Conservation (phyloP, 139 green algal genomes). For the Closterium sp. region DNA sequence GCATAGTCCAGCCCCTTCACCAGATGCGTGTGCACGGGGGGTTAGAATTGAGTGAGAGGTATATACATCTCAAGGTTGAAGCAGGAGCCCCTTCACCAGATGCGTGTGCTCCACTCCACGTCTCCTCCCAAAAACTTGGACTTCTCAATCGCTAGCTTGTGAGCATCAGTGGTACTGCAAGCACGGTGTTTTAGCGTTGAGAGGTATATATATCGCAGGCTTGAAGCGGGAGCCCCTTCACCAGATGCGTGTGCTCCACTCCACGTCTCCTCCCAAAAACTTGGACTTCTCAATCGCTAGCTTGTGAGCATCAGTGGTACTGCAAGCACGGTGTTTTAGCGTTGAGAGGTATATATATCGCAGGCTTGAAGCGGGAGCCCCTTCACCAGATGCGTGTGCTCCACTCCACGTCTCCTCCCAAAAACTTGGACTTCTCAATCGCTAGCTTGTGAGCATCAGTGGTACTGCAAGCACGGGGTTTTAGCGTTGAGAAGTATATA, state of each 20-base stretch:
- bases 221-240: no score
- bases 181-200: background rate
- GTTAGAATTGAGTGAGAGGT: no score
- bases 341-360: no score
- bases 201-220: no score
- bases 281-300: slow-evolving; percentile 43
- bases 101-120: no score
- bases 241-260: slow-evolving; percentile 39
- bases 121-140: no score
- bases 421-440: slow-evolving; percentile 40
- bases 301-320: background rate
- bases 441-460: slow-evolving; percentile 13
- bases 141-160: slow-evolving; percentile 41
- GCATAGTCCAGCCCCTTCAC: slow-evolving; percentile 90
- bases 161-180: background rate
- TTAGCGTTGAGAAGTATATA: no score
- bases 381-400: slow-evolving; percentile 13
- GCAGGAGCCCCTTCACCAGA: no score
- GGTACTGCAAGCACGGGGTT: background rate
- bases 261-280: slow-evolving; percentile 63
- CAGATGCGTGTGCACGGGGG: slow-evolving; percentile 89
- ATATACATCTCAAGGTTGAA: no score
- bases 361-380: no score
- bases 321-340: background rate
- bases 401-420: slow-evolving; percentile 69